phyloP scores from a whole-genome alignment of 2,329 filamentous ascomycete genomes.

The Ophiostoma sp. region DNA sequence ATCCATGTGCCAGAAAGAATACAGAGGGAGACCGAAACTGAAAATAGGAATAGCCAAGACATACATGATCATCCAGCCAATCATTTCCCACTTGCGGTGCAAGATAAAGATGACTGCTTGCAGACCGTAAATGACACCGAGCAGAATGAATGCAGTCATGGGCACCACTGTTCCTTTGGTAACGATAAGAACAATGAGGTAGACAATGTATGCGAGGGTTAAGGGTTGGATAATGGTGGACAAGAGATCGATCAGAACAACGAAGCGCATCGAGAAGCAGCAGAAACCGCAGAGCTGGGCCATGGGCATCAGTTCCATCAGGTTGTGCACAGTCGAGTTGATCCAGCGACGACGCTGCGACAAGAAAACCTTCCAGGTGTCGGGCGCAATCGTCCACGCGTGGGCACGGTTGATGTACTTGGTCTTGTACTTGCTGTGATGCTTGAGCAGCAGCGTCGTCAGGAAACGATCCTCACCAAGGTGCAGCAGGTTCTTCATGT shows the following conservation, averaged over 20 bases:
- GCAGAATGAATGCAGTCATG: slow-evolving; percentile 78
- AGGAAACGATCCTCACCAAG: slow-evolving; percentile 96
- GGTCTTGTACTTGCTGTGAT: slow-evolving; percentile 91
- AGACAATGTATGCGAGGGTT: slow-evolving; percentile 81
- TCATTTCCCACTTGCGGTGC: slow-evolving; percentile 98
- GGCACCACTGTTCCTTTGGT: slow-evolving; percentile 62
- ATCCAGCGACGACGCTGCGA: slow-evolving; percentile 99
- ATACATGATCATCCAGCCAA: slow-evolving; percentile 98
- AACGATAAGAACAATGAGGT: slow-evolving; percentile 72
- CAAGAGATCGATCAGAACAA: slow-evolving; percentile 89
- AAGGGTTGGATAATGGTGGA: slow-evolving; percentile 90
- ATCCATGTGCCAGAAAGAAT: slow-evolving; percentile 99
- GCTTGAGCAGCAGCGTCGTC: slow-evolving; percentile 88
- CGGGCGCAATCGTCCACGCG: slow-evolving; percentile 94
- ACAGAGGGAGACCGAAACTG: slow-evolving; percentile 81
- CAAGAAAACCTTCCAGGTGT: slow-evolving; percentile 89
- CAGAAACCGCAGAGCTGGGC: slow-evolving; percentile 97
- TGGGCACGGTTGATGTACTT: slow-evolving; percentile 92
- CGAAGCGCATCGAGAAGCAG: slow-evolving; percentile 98
- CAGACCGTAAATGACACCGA: slow-evolving; percentile 94
- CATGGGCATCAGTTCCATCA: slow-evolving; percentile 90
- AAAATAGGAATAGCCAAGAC: slow-evolving; percentile 87
- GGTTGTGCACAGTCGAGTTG: slow-evolving; percentile 97
- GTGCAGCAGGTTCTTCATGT: slow-evolving; percentile 98
- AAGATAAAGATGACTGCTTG: slow-evolving; percentile 97